phyloP scores from a whole-genome alignment of 73 alveolate species.

The Paramecium caudatum region DNA sequence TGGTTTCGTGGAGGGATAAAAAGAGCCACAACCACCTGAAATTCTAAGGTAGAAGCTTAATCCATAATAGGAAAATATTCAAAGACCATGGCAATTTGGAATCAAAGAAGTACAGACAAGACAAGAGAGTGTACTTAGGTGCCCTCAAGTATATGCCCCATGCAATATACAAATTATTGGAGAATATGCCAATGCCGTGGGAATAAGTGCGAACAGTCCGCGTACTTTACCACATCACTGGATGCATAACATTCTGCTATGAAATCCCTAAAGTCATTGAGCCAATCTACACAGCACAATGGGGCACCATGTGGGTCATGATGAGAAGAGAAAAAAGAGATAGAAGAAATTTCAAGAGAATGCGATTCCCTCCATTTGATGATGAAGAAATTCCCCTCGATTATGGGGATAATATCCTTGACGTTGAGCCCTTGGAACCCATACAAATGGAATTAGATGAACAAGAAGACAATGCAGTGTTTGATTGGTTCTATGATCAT shows the following conservation, averaged over 20 bases:
- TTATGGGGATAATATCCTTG: constrained; percentile 99
- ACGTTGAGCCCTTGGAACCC: constrained; percentile 99
- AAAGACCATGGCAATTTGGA: constrained; percentile 99
- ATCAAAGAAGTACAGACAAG: constrained; percentile 97
- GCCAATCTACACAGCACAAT: constrained; percentile 99
- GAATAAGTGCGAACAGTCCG: constrained; percentile 96
- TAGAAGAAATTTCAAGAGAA: constrained; percentile 99
- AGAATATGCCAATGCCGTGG: constrained; percentile 99
- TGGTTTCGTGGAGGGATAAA: constrained; percentile 87
- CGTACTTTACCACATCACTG: constrained; percentile 99
- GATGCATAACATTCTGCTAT: constrained; percentile 99
- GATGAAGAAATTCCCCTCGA: constrained; percentile 99
- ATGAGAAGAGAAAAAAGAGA: constrained; percentile 99
- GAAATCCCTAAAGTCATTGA: constrained; percentile 99
- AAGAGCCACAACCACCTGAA: constrained; percentile 90
- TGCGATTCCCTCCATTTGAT: constrained; percentile 99
- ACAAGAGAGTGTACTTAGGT: constrained; percentile 97
- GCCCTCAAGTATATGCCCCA: constrained; percentile 99
- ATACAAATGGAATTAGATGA: constrained; percentile 99
- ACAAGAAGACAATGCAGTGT: constrained; percentile 99
- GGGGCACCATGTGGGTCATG: constrained; percentile 99
- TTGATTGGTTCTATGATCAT: constrained; percentile 99
- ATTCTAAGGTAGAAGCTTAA: constrained; percentile 81
- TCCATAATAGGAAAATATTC: constrained; percentile 86
- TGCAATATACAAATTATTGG: constrained; percentile 99